phyloP scores from a whole-genome alignment of 345 rosid genomes.

The Diplotaxis tenuifolia region DNA sequence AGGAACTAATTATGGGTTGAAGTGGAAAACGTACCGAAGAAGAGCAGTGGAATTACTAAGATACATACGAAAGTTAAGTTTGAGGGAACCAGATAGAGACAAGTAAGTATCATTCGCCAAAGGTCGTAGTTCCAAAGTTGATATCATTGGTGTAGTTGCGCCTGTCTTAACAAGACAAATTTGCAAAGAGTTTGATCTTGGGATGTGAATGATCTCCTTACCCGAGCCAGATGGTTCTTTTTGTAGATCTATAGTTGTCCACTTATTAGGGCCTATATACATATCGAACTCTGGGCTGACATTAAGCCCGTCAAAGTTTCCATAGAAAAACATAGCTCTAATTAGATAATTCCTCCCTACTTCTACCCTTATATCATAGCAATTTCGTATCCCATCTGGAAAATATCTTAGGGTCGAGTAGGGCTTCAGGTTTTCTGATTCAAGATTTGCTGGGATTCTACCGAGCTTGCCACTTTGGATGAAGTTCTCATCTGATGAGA shows the following conservation, averaged over 20 bases:
- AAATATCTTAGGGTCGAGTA: constrained; percentile 30
- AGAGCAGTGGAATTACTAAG: constrained; percentile 8
- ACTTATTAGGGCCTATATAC: constrained; percentile 32
- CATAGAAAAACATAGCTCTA: constrained; percentile 37
- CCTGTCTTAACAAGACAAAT: constrained; percentile 47
- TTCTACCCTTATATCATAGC: constrained; percentile 33
- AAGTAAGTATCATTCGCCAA: constrained; percentile 16
- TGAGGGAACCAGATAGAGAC: constrained; percentile 34
- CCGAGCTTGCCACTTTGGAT: constrained; percentile 25
- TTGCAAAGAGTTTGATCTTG: constrained; percentile 11
- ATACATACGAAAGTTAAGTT: neutral
- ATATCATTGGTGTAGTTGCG: constrained; percentile 30
- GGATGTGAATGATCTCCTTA: constrained; percentile 39
- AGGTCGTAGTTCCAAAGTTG: constrained; percentile 25
- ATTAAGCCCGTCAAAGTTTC: constrained; percentile 31
- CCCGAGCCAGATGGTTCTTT: constrained; percentile 1
- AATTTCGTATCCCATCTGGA: constrained; percentile 43
- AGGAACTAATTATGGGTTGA: neutral
- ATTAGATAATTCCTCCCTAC: constrained; percentile 30
- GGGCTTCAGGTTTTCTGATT: neutral
- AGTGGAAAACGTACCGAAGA: constrained; percentile 18
- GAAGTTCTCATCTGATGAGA: constrained; percentile 38
- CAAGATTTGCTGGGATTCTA: neutral
- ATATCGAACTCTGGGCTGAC: constrained; percentile 31
- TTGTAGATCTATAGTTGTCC: constrained; percentile 35